These are phyloP conservation scores for Metschnikowia gruessii DNA, from an alignment of 805 yeast genomes.

Conservation along the genomic window DNA sequence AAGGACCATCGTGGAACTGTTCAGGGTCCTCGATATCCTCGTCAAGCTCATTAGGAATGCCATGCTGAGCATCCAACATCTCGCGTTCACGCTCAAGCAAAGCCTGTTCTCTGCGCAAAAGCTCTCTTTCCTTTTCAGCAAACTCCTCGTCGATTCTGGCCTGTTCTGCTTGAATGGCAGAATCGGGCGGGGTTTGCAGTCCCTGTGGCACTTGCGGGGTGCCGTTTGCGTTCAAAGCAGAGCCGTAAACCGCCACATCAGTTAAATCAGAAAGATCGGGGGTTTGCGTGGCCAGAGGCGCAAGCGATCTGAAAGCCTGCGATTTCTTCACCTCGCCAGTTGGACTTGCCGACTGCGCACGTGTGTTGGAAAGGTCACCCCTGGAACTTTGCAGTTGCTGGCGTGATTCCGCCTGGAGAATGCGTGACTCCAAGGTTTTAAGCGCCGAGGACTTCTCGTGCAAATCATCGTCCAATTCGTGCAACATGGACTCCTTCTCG, in stretches of 20 bases:
- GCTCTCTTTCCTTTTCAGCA: slow-evolving; percentile 24
- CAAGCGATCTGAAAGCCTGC: not conserved
- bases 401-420: slow-evolving; percentile 1
- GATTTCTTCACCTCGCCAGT: no score
- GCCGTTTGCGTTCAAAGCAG: slow-evolving; percentile 31
- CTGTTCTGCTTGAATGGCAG: slow-evolving; percentile 3
- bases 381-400: slow-evolving; percentile 1
- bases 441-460: slow-evolving; percentile 9
- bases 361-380: not conserved
- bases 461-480: slow-evolving; percentile 12
- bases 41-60: not conserved
- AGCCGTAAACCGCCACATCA: slow-evolving; percentile 39
- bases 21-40: slow-evolving; percentile 5
- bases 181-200: slow-evolving; percentile 7
- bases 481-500: slow-evolving; percentile 10
- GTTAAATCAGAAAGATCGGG: slow-evolving; percentile 36
- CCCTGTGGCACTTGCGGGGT: not conserved
- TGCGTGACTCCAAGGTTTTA: slow-evolving; percentile 2
- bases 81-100: slow-evolving; percentile 20
- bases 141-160: not conserved
- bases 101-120: slow-evolving; percentile 28
- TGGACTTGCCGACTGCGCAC: no score
- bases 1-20: slow-evolving; percentile 6
- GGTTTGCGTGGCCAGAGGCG: slow-evolving; percentile 11
- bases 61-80: slow-evolving; percentile 1